A percentile compares a stretch with the other conserved stretches of the same genome.
phyloP scores from a whole-genome alignment of 1,139 yeast species.

The Hansenula anomala region DNA sequence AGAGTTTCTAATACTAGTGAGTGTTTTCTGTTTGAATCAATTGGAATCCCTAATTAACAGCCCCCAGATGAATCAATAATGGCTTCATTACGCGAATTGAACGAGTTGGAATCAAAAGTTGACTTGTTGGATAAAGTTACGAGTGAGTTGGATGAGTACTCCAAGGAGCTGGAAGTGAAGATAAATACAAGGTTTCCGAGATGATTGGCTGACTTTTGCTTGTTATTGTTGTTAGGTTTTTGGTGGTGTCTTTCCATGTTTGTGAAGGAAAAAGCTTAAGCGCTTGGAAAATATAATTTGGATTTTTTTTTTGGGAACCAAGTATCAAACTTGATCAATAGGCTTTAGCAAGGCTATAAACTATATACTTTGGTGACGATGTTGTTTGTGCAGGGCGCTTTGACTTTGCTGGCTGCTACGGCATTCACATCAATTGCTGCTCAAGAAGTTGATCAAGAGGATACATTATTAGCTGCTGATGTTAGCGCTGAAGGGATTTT shows the following conservation, averaged over 20 bases:
- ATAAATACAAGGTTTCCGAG: not conserved
- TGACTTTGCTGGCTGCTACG: not conserved
- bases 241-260: too few species aligned
- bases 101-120: slow-evolving; percentile 41
- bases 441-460: not conserved
- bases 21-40: slow-evolving; percentile 18
- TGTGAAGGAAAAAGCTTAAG: not conserved
- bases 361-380: too few species aligned
- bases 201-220: too few species aligned
- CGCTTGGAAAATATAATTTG: too few species aligned
- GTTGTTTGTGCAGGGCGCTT: not conserved
- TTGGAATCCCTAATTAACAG: slow-evolving; percentile 3
- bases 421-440: not conserved
- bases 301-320: too few species aligned
- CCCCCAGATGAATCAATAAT: slow-evolving; percentile 30
- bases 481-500: not conserved
- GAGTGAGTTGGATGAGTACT: slow-evolving; percentile 57
- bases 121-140: slow-evolving; percentile 41
- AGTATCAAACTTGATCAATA: too few species aligned
- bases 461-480: not conserved
- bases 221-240: too few species aligned
- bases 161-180: slow-evolving; percentile 46
- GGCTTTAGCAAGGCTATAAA: too few species aligned
- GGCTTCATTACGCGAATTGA: slow-evolving; percentile 29
- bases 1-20: slow-evolving; percentile 30